These are phyloP conservation scores for Leccinum disarticulatum DNA, from an alignment of 768 basidiomycete genomes.

Conservation along the genomic window DNA sequence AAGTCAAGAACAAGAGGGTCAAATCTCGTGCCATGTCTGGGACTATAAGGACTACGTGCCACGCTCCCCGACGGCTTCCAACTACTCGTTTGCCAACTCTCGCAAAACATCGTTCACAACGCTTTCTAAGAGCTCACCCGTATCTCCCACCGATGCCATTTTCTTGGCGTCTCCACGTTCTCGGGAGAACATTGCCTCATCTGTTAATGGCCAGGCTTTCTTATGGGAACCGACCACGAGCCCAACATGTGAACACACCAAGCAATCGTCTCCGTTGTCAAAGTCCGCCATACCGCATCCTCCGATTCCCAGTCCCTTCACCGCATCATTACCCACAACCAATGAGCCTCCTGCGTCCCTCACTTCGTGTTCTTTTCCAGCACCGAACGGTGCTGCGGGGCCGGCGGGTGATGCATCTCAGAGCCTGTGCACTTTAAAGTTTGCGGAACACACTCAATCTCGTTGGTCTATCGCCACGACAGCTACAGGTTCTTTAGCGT, in stretches of 20 bases:
- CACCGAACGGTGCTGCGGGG: neutral
- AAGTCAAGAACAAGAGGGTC: constrained; percentile 14
- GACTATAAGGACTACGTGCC: constrained; percentile 27
- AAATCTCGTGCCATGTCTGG: constrained; percentile 4
- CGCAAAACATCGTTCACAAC: constrained; percentile 26
- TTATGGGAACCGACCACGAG: neutral
- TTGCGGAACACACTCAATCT: constrained; percentile 16
- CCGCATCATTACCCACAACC: neutral
- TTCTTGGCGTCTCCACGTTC: constrained; percentile 20
- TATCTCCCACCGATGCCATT: constrained; percentile 20
- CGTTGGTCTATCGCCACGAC: constrained; percentile 27
- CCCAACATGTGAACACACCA: neutral
- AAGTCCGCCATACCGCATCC: constrained; percentile 6
- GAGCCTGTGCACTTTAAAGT: constrained; percentile 2
- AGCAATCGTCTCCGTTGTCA: neutral
- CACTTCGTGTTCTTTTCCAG: neutral
- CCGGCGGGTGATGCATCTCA: neutral
- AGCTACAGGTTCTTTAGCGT: constrained; percentile 27
- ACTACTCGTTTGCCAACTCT: constrained; percentile 28
- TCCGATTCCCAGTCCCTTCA: constrained; percentile 1
- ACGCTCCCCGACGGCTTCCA: constrained; percentile 29
- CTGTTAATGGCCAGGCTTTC: constrained; percentile 10
- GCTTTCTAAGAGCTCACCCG: constrained; percentile 17
- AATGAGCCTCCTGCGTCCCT: constrained; percentile 9
- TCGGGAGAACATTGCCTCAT: constrained; percentile 27